A percentile compares a stretch with the other conserved stretches of the same genome.
These are phyloP conservation scores for Gynandropsis gynandra DNA, from an alignment of 345 rosid genomes.

Conservation along the genomic window DNA sequence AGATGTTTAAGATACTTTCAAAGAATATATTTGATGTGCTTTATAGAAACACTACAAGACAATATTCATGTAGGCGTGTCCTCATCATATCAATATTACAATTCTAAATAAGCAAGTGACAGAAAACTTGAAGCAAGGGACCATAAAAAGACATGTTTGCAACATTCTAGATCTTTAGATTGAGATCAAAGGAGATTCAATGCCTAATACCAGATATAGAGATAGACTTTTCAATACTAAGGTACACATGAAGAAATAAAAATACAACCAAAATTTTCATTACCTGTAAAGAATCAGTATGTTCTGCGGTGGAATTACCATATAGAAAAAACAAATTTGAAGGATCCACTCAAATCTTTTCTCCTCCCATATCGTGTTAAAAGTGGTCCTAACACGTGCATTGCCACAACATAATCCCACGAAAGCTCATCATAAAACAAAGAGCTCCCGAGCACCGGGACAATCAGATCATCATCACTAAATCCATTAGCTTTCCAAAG, in stretches of 20 bases:
- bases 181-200: too few species aligned
- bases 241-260: constrained; percentile 2
- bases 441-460: constrained; percentile 77
- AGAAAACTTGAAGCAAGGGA: constrained; percentile 11
- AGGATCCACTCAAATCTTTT: constrained; percentile 45
- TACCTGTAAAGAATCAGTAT: constrained; percentile 73
- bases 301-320: constrained; percentile 73
- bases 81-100: constrained; percentile 6
- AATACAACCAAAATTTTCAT: constrained; percentile 10
- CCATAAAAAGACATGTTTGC: neutral
- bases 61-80: constrained; percentile 2
- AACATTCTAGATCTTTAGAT: too few species aligned
- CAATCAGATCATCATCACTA: constrained; percentile 56
- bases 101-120: constrained; percentile 6
- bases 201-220: constrained; percentile 13
- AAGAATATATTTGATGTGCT: constrained; percentile 7
- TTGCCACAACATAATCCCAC: constrained; percentile 79
- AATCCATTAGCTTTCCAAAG: constrained; percentile 56
- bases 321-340: constrained; percentile 73
- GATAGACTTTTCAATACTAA: constrained; percentile 4
- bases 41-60: constrained; percentile 2
- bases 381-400: constrained; percentile 74
- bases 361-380: constrained; percentile 68
- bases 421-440: constrained; percentile 71
- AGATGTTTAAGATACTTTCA: neutral